A percentile compares a stretch with the other conserved stretches of the same genome.
phyloP scores from a whole-genome alignment of 176 grass and related monocot species.

The Calamus simplicifolius region DNA sequence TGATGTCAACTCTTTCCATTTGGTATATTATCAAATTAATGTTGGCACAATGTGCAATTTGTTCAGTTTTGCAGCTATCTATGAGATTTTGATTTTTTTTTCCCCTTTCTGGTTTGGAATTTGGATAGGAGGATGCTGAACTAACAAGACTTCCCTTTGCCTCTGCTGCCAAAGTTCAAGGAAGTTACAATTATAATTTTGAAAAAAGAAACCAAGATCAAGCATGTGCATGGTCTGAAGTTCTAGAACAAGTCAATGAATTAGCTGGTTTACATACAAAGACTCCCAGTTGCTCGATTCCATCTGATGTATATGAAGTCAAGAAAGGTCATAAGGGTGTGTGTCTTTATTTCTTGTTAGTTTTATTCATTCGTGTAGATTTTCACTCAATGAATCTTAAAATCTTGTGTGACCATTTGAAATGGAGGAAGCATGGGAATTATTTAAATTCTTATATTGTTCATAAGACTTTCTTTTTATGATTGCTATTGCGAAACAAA shows the following conservation, averaged over 20 bases:
- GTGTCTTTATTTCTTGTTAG: constrained; percentile 5
- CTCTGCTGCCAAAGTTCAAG: constrained; percentile 12
- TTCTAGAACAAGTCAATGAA: constrained; percentile 38
- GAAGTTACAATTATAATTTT: constrained; percentile 1
- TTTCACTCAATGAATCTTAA: not conserved
- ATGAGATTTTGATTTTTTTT: no score
- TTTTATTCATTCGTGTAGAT: constrained; percentile 4
- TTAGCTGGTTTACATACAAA: constrained; percentile 25
- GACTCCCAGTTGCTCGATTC: constrained; percentile 8
- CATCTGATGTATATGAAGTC: constrained; percentile 4
- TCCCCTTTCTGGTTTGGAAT: not conserved
- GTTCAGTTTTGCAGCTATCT: no score
- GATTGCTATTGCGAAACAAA: no score
- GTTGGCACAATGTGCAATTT: no score
- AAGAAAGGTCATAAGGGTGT: constrained; percentile 27
- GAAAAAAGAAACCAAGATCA: constrained; percentile 20
- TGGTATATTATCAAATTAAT: no score
- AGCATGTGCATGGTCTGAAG: constrained; percentile 30
- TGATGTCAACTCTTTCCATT: no score
- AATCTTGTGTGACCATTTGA: no score
- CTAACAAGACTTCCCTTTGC: constrained; percentile 26
- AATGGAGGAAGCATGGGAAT: no score
- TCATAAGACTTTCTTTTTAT: no score
- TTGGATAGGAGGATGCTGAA: constrained; percentile 22
- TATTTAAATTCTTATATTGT: no score